Evolutionary conservation across 441 rosid genomes (phyloP), one percentile per base, ranked within the genome.

Genomic region (Mallotus japonicus): DNA sequence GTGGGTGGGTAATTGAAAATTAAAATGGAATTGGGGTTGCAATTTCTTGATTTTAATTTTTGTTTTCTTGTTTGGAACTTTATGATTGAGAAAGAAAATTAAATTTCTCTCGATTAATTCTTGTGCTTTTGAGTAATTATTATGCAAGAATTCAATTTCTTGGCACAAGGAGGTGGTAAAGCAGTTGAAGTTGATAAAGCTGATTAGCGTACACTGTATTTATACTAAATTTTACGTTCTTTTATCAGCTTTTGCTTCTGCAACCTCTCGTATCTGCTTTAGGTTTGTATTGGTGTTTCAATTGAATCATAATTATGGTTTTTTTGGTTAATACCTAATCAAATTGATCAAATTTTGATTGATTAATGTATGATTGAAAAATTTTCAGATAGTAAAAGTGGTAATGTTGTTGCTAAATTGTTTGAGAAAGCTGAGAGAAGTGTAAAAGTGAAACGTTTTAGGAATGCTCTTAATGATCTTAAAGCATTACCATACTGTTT

Each of bases 241-340:
- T 86, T 75, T 92, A 93, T 65, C 97, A 92, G 82, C 81, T 90
- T 57, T 84, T 94, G 49, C 88, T 94, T 73, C 96, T 94, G 54
- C 99, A 92, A 72, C 97, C 99, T 65, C 94, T 94, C 63, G 97
- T 94, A 46, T 92, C 92, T 62, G 92, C 97, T 78, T 78, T 80
- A 51, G 97, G 99, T 89, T 75, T 24, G 75, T 61, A 3, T 5
- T 9, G 8, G 19, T 65, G 53, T 56, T 28, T 60, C 19, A 70
- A 46, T 58, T 59, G 24, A 16, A 42, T 68, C 17, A 8, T 47
- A 5, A 22, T 47, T 60, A 5, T 49, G 57, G 51, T 16, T 32
- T 71, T 22, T 14, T 69, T 67, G 34, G 19, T 28, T 28, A 28
- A 28, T 28, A 28, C 32, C 32, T 28, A 28, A 28, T 28, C 32